Evolutionary conservation across 768 basidiomycete genomes (phyloP).

Genomic region (Terana coerulea): DNA sequence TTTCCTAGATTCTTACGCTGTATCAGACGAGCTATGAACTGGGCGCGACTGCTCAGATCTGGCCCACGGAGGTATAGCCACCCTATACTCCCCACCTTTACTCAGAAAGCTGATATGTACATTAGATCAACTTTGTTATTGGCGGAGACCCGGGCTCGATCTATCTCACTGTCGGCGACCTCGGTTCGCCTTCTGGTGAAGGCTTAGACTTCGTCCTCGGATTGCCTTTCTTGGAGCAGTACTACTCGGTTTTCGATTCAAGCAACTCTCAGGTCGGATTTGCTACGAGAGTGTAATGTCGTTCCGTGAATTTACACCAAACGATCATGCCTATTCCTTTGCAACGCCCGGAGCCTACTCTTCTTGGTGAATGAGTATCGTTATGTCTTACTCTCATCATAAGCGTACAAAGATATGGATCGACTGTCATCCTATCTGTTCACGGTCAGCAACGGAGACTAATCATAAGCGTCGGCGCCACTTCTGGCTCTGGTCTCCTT

Average conservation of each 20-base stretch:
- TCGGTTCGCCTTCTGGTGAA: neutral
- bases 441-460: neutral
- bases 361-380: neutral
- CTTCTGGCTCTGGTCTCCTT: too few species aligned
- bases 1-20: slow-evolving; percentile 12
- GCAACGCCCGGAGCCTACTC: neutral
- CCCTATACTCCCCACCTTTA: too few species aligned
- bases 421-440: neutral
- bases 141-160: slow-evolving; percentile 1
- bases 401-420: neutral
- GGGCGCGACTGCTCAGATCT: slow-evolving; percentile 40
- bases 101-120: neutral
- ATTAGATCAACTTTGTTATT: slow-evolving; percentile 5
- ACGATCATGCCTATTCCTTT: slow-evolving; percentile 19
- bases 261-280: slow-evolving; percentile 28
- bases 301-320: slow-evolving; percentile 27
- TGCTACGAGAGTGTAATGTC: too few species aligned
- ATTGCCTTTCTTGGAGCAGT: slow-evolving; percentile 7
- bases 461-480: too few species aligned
- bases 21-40: slow-evolving; percentile 29
- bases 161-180: slow-evolving; percentile 6
- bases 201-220: slow-evolving; percentile 11
- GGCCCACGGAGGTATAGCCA: slow-evolving; percentile 26
- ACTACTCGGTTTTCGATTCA: slow-evolving; percentile 16
- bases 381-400: neutral